Base-by-base conservation (phyloP, 108 stramenopile genomes). In the Nitzschia sp. region DNA sequence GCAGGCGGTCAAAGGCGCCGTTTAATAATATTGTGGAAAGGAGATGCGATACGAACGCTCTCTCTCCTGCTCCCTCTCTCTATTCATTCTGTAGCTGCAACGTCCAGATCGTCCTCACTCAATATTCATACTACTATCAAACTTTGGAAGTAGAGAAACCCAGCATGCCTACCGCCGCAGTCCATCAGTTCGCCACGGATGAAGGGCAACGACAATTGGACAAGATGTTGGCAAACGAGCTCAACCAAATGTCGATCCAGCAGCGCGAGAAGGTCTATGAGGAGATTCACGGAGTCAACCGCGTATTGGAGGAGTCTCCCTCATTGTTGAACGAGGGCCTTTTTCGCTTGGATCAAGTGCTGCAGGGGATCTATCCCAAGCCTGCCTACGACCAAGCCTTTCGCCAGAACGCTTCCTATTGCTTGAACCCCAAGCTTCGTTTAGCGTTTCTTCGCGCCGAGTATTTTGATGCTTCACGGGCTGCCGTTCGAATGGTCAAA, bases 221-320 rank as follows among this genome's bases (percentile, higher is more conserved):
- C 26, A 52, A 26, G 13, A 1, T 76, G 30, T 21, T 76, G 22
- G 59, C 45, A 17, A 1, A 63, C 0, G 75, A 76, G 35, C 54
- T 76, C 15, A 76, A 68, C 31, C 17, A 63, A 46, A 21, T 76
- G 4, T 69, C 75, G 0, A 6, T 63, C 0, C 19, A 59, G 13
- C 53, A 63, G 23, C 75, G 75, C 1, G 58, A 63, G 45, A 61
- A 56, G n/a, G 25, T 58, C 0, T 57, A 67, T 35, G 75, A 76
- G 47, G 75, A 76, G 38, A 63, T 76, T 21, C 75, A 76, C 41
- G 75, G 75, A n/a, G 68, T 69, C n/a, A 36, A 47, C 25, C 4
- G 2, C 1, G 13, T 28, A 6, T 28, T 47, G 9, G 29, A 45
- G 11, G 74, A 75, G 45, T 17, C 65, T 5, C 46, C 53, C 5